phyloP scores from a whole-genome alignment of 352 stramenopile genomes.

The Pythium plurisporium region DNA sequence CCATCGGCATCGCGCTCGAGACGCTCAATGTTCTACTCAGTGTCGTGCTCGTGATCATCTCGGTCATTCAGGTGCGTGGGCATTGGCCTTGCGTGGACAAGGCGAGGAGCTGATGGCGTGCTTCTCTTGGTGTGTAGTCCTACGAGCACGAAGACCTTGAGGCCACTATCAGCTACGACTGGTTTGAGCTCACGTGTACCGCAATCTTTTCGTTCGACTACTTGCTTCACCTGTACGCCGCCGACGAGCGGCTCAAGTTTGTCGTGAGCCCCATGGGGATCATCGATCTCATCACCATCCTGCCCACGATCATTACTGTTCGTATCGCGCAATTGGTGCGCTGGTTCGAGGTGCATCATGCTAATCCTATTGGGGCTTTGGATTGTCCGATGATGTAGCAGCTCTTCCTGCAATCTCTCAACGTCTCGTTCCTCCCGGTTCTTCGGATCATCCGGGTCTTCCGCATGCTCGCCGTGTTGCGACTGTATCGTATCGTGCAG shows the following conservation, averaged over 20 bases:
- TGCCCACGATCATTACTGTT: constrained; percentile 37
- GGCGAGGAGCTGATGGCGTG: background rate
- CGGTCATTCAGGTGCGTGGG: constrained; percentile 30
- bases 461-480: constrained; percentile 46
- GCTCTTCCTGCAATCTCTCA: constrained; percentile 32
- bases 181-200: constrained; percentile 35
- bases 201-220: constrained; percentile 49
- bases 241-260: constrained; percentile 34
- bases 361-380: background rate
- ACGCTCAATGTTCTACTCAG: constrained; percentile 42
- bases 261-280: constrained; percentile 46
- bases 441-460: constrained; percentile 54
- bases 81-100: background rate
- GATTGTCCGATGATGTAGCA: constrained; percentile 1
- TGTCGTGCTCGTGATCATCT: constrained; percentile 38
- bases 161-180: constrained; percentile 15
- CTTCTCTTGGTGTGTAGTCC: constrained; percentile 18
- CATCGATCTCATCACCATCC: constrained; percentile 57
- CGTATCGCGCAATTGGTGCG: background rate
- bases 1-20: constrained; percentile 31
- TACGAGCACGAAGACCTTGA: constrained; percentile 24
- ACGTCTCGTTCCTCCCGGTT: constrained; percentile 37
- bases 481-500: constrained; percentile 54
- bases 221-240: constrained; percentile 41
- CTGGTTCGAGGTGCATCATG: background rate